Evolutionary conservation across 352 stramenopile genomes (phyloP), one percentile per base, ranked within the genome.

Genomic region (Globisporangium mamillatum): DNA sequence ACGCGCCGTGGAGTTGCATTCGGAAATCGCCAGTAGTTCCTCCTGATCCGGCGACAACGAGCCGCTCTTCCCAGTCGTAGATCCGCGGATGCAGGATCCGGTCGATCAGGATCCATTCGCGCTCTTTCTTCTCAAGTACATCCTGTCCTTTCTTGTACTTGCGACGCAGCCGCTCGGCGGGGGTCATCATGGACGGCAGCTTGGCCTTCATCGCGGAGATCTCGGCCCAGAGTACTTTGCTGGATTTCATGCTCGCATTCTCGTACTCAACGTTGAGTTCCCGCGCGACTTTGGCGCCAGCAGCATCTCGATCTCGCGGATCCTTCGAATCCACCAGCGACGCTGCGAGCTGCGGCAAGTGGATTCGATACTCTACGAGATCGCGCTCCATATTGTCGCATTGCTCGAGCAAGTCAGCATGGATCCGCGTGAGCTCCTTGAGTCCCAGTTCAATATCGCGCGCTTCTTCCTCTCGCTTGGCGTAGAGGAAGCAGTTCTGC

Each of bases 71-170:
- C 86, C 84, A 94, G 10, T 86, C 75, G 71, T 93, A 94, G 54
- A 81, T 55, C 22, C 75, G 72, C 8, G 86, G 84, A 27, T 90
- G 74, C 9, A 88, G 63, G 38, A 93, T 88, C 12, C 86, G 82
- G 64, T 94, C 86, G 1, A 94, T 63, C 3, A 94, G 18, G 6
- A 94, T 68, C 86, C 86, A 94, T 68, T 91, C 82, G 32, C 86
- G 80, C 71, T 94, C 86, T 52, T 83, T 88, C 65, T 91, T 90
- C 32, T 90, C 77, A 3, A 94, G 65, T 24, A 73, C 64, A 4
- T 90, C 80, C 12, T 66, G 64, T 3, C 75, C 80, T 64, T 89
- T 92, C 62, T 91, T 94, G 81, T 94, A 94, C 55, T 94, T 94
- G 9, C 86, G 81, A 3, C 86, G 75, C 24, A 94, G 66, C 16